Conservation (phyloP, 495 filamentous ascomycete genomes). For the Ramalina peruviana region DNA sequence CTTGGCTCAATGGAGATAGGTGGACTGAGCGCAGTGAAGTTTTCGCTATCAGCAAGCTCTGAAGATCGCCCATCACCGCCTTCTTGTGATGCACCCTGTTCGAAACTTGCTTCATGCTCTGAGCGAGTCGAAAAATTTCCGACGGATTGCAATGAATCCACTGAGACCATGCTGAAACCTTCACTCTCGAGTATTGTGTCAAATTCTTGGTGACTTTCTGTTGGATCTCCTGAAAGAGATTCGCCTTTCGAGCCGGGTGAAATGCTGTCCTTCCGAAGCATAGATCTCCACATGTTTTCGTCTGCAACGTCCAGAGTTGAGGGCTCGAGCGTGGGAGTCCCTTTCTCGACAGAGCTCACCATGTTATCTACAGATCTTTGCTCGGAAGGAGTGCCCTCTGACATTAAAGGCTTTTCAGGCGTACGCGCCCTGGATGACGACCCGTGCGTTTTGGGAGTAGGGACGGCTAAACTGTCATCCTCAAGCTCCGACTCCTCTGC, state of each 20-base stretch:
- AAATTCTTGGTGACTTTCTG: slow-evolving; percentile 32
- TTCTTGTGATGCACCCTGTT: no score
- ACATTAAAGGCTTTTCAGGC: not conserved
- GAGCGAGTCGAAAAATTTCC: slow-evolving; percentile 18
- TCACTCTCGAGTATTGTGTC: slow-evolving; percentile 47
- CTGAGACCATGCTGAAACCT: slow-evolving; percentile 45
- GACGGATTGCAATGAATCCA: slow-evolving; percentile 37
- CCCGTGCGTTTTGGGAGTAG: not conserved
- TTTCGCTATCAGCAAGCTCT: no score
- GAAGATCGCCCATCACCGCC: no score
- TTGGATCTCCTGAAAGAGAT: slow-evolving; percentile 22
- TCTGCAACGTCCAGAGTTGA: slow-evolving; percentile 19
- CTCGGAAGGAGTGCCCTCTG: not conserved
- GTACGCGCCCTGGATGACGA: not conserved
- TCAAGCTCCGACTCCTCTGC: slow-evolving; percentile 17
- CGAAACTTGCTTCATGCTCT: no score
- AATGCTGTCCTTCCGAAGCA: slow-evolving; percentile 20
- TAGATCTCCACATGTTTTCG: slow-evolving; percentile 5
- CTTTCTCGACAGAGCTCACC: not conserved
- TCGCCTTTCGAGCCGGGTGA: slow-evolving; percentile 20
- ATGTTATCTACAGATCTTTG: not conserved
- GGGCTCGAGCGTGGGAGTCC: not conserved
- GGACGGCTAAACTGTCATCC: not conserved
- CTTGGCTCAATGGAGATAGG: no score
- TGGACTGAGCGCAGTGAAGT: no score